Conservation (phyloP, 495 filamentous ascomycete genomes). For the Trichoderma erinaceum region DNA sequence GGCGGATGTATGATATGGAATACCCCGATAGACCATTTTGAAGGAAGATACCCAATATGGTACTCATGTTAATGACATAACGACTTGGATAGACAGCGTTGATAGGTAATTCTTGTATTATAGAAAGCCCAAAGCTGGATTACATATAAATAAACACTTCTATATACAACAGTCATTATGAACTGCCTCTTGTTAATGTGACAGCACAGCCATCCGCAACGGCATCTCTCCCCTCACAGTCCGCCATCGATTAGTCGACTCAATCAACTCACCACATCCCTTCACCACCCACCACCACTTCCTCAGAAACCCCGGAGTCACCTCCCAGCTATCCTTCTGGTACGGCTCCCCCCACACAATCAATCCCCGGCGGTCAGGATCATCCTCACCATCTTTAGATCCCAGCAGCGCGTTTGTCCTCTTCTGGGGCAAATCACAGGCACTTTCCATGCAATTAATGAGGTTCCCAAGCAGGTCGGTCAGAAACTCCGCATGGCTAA, state of each 20-base stretch:
- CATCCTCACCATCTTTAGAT: neutral
- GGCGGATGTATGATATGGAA: neutral
- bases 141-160: neutral
- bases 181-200: neutral
- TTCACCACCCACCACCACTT: constrained; percentile 41
- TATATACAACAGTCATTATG: neutral
- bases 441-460: neutral
- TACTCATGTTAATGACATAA: neutral
- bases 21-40: neutral
- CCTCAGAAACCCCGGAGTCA: constrained; percentile 40
- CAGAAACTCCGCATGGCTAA: constrained; percentile 9
- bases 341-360: constrained; percentile 38
- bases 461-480: neutral
- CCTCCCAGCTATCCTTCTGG: constrained; percentile 39
- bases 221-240: constrained; percentile 33
- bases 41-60: neutral
- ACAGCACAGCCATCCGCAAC: constrained; percentile 17
- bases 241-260: constrained; percentile 41
- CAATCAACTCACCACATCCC: constrained; percentile 29
- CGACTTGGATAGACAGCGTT: neutral
- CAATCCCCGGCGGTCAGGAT: constrained; percentile 29
- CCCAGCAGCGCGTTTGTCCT: neutral
- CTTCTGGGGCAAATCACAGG: neutral
- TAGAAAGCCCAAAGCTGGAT: neutral
- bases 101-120: neutral